Percentiles rank a stretch among this genome's conserved stretches.
These are phyloP conservation scores for Nemania serpens DNA, from an alignment of 2,329 filamentous ascomycete genomes.

Conservation along the genomic window DNA sequence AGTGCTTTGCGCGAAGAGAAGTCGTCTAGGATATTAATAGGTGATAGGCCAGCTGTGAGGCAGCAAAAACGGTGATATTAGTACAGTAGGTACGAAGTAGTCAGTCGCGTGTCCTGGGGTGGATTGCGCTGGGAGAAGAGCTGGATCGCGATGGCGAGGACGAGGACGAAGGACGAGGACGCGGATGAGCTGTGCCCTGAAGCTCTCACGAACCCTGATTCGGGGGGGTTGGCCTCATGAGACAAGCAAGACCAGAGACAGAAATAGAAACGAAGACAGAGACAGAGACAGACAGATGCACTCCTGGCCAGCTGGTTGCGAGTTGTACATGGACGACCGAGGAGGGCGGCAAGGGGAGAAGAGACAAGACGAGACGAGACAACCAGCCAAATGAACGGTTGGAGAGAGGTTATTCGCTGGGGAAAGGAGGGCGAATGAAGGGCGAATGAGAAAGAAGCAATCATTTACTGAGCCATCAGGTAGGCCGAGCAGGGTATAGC, in stretches of 20 bases:
- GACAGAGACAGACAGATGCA: conserved; percentile 11
- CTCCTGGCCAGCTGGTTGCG: background rate
- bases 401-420: conserved; percentile 22
- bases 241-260: conserved; percentile 10
- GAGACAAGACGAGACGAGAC: conserved; percentile 6
- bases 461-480: conserved; percentile 20
- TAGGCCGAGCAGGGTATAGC: background rate
- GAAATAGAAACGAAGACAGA: conserved; percentile 19
- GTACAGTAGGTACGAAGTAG: background rate
- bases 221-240: conserved; percentile 11
- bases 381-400: conserved; percentile 9
- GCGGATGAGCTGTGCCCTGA: background rate
- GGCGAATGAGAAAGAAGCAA: conserved; percentile 30
- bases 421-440: conserved; percentile 29
- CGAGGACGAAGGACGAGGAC: no score
- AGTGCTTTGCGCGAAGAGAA: conserved; percentile 2
- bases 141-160: no score
- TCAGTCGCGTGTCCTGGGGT: no score
- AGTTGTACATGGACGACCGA: conserved; percentile 18
- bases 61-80: conserved; percentile 5
- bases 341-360: conserved; percentile 17
- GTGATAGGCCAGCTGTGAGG: conserved; percentile 5
- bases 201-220: conserved; percentile 2
- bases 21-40: conserved; percentile 15
- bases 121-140: no score